A percentile compares a stretch with the other conserved stretches of the same genome.
Evolutionary conservation across 345 rosid genomes (phyloP).

Genomic region (Cochlearia excelsa): DNA sequence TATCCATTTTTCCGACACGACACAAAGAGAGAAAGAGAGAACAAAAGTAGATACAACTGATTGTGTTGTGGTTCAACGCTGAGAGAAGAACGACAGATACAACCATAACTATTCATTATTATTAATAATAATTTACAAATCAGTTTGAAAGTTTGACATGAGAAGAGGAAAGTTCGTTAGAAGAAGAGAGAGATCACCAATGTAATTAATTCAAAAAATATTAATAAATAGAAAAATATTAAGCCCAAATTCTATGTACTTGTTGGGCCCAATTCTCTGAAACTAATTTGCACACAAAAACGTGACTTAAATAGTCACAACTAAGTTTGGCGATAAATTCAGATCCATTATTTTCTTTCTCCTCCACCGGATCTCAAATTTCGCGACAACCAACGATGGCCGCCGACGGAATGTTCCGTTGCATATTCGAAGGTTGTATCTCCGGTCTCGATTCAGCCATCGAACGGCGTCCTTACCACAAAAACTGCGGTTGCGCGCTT

Average conservation of each 20-base stretch:
- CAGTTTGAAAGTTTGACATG: no score
- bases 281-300: background rate
- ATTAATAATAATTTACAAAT: no score
- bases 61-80: no score
- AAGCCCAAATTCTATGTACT: no score
- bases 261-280: background rate
- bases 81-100: no score
- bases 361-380: background rate
- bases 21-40: no score
- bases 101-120: no score
- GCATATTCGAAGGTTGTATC: slow-evolving; percentile 58
- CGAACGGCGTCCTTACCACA: slow-evolving; percentile 70
- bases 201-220: no score
- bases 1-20: slow-evolving; percentile 36
- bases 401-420: slow-evolving; percentile 58
- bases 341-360: background rate
- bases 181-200: no score
- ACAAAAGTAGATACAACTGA: no score
- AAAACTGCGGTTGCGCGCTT: slow-evolving; percentile 64
- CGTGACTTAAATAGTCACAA: slow-evolving; percentile 9
- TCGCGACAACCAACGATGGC: slow-evolving; percentile 41
- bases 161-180: no score
- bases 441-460: slow-evolving; percentile 47
- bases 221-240: no score
- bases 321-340: slow-evolving; percentile 1